Evolutionary conservation across 2,329 filamentous ascomycete species (phyloP).

Genomic region (Ophiosphaerella narmari): DNA sequence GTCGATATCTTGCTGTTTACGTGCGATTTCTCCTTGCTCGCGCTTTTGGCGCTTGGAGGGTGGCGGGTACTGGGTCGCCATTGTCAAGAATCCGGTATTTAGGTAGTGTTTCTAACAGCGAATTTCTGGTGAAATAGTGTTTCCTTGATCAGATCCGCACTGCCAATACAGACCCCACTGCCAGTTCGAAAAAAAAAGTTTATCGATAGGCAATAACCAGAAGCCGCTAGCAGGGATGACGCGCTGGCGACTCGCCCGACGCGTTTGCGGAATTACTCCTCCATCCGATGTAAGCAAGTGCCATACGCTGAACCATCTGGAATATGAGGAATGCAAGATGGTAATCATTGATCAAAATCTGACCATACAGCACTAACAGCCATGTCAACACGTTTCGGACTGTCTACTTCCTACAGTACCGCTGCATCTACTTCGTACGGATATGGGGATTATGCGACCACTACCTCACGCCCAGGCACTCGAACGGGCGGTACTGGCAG

Average conservation of each 20-base stretch:
- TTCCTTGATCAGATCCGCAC: too few relatives aligned
- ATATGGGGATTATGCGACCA: conserved; percentile 45
- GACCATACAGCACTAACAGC: conserved; percentile 23
- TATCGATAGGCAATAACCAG: conserved; percentile 25
- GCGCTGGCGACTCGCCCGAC: conserved; percentile 19
- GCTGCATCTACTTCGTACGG: conserved; percentile 40
- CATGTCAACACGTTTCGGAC: conserved; percentile 32
- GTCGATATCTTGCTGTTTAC: conserved; percentile 75
- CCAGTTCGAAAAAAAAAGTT: conserved; percentile 10
- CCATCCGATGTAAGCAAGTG: conserved; percentile 1
- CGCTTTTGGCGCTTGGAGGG: conserved; percentile 86
- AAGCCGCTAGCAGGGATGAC: conserved; percentile 24
- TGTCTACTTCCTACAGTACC: conserved; percentile 38
- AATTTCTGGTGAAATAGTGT: too few relatives aligned
- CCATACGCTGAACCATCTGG: conserved; percentile 1
- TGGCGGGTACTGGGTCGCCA: conserved; percentile 83
- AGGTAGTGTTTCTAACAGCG: too few relatives aligned
- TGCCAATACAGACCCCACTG: too few relatives aligned
- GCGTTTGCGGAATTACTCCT: conserved; percentile 3
- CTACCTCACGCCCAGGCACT: conserved; percentile 41
- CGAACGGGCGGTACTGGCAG: conserved; percentile 38
- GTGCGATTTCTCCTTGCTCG: conserved; percentile 71
- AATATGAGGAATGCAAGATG: conserved; percentile 1
- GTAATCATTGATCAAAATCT: conserved; percentile 23
- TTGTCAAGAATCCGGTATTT: conserved; percentile 42